Percentiles rank a stretch among this genome's conserved stretches.
Evolutionary conservation across 176 grass and related monocot genomes (phyloP).

Genomic region (Chloris gayana): DNA sequence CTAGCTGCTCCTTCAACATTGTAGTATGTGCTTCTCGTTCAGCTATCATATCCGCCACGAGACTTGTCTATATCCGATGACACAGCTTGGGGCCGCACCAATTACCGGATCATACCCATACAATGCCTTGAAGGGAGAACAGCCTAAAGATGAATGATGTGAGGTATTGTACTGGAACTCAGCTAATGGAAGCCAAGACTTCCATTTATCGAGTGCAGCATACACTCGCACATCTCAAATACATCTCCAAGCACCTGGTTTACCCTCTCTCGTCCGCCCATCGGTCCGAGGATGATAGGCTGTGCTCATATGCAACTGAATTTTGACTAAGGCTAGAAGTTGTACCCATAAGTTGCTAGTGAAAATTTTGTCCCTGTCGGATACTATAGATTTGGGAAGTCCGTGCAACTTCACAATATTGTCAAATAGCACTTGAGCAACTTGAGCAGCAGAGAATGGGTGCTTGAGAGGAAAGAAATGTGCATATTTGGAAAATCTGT

Average conservation of each 20-base stretch:
- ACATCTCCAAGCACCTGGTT: neutral
- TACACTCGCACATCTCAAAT: no score
- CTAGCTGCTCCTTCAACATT: neutral
- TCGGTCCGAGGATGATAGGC: no score
- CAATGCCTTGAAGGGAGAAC: neutral
- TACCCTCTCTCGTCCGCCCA: neutral
- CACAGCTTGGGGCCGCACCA: no score
- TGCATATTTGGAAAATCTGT: neutral
- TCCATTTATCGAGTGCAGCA: neutral
- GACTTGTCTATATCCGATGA: no score
- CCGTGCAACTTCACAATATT: neutral
- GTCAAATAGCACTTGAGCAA: neutral
- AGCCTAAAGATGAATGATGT: neutral
- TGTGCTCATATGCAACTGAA: no score
- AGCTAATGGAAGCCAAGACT: neutral
- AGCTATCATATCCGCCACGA: neutral
- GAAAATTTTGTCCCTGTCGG: neutral
- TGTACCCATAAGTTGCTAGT: neutral
- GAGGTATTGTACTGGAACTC: neutral
- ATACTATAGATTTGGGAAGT: neutral
- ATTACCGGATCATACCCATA: neutral
- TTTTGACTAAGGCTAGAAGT: no score
- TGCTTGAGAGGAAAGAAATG: neutral
- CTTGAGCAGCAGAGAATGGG: neutral
- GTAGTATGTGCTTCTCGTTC: neutral